Conservation (phyloP, 768 basidiomycete species). For the Boletus vermiculosoides region DNA sequence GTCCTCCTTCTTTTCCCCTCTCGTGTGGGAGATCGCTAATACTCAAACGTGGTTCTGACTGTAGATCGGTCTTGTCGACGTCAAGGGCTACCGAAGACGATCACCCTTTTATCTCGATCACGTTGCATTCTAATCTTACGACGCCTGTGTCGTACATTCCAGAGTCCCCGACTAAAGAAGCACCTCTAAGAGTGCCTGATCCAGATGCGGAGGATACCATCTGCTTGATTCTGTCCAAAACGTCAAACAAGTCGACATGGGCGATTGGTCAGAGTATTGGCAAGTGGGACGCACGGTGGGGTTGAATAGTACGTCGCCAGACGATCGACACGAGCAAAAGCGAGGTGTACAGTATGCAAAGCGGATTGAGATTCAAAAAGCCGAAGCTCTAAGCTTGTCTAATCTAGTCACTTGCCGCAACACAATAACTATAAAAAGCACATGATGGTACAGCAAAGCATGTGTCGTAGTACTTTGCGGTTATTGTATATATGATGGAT, state of each 20-base stretch:
- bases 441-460: constrained; percentile 36
- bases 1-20: not conserved
- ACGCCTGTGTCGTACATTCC: constrained; percentile 54
- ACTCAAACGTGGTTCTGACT: not conserved
- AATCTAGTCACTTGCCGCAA: constrained; percentile 34
- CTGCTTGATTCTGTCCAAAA: constrained; percentile 40
- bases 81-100: constrained; percentile 6
- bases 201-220: constrained; percentile 54
- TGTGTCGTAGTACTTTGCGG: constrained; percentile 22
- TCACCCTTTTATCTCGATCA: constrained; percentile 17
- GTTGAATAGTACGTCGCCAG: constrained; percentile 21
- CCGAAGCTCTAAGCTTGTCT: constrained; percentile 18
- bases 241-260: constrained; percentile 33
- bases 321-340: constrained; percentile 20
- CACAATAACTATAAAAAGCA: constrained; percentile 32
- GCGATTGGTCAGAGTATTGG: constrained; percentile 45
- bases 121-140: constrained; percentile 40
- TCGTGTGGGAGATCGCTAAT: not conserved
- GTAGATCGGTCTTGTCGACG: constrained; percentile 11
- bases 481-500: constrained; percentile 35
- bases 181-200: constrained; percentile 43
- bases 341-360: constrained; percentile 37
- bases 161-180: constrained; percentile 19
- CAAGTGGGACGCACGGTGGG: constrained; percentile 42
- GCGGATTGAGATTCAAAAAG: constrained; percentile 33